A percentile compares a stretch with the other conserved stretches of the same genome.
Conservation (phyloP, 1,284 basidiomycete genomes). For the Athelia psychrophila region DNA sequence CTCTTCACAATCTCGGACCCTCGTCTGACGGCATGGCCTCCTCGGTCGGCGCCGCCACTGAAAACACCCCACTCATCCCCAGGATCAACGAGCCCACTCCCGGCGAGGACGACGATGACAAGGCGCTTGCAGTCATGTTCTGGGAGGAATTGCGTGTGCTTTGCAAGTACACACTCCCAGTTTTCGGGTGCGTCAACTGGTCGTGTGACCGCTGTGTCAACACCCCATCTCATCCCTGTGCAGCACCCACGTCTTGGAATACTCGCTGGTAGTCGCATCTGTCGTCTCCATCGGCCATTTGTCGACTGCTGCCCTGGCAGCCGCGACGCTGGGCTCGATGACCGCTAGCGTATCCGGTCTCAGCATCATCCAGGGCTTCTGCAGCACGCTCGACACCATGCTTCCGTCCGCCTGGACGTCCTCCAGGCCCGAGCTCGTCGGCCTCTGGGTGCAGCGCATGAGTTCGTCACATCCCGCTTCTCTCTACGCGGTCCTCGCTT, state of each 20-base stretch:
- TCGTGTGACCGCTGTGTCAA: not conserved
- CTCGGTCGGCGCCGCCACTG: conserved; percentile 28
- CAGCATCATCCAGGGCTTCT: conserved; percentile 73
- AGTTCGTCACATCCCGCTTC: conserved; percentile 38
- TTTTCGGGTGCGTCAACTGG: conserved; percentile 51
- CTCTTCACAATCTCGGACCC: not conserved
- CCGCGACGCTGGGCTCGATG: conserved; percentile 86
- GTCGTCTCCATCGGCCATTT: conserved; percentile 87
- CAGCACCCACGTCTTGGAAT: conserved; percentile 75
- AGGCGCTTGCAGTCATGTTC: conserved; percentile 33
- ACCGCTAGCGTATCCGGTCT: conserved; percentile 73
- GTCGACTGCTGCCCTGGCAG: conserved; percentile 80
- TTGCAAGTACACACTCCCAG: conserved; percentile 61
- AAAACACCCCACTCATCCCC: conserved; percentile 53
- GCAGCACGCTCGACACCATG: conserved; percentile 85
- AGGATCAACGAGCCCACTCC: conserved; percentile 38
- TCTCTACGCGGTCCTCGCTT: conserved; percentile 1
- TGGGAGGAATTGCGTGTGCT: conserved; percentile 63
- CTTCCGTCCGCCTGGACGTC: conserved; percentile 92
- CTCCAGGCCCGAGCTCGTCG: conserved; percentile 77
- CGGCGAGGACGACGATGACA: conserved; percentile 26
- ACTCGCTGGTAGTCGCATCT: conserved; percentile 69
- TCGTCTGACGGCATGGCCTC: not conserved
- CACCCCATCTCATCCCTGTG: conserved; percentile 6
- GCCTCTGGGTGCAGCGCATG: conserved; percentile 91